Evolutionary conservation across 2,329 filamentous ascomycete species (phyloP).

Genomic region (Dothideomycetes sp.): DNA sequence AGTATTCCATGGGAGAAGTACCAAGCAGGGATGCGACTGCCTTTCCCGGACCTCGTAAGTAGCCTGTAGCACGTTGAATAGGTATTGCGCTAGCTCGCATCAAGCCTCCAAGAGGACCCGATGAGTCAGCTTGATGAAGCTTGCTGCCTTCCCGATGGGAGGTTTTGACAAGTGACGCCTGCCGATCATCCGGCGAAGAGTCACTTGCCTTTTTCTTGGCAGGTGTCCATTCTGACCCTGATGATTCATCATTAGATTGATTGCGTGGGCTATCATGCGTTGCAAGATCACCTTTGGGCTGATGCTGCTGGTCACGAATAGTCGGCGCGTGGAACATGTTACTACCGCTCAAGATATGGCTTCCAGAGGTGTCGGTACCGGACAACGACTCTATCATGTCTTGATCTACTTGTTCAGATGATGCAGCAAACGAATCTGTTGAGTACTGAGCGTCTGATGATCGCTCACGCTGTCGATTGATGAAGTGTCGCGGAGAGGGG

Average conservation of each 20-base stretch:
- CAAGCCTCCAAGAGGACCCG: slow-evolving; percentile 44
- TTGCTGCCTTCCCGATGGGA: no score
- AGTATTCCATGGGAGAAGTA: slow-evolving; percentile 77
- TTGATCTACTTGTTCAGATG: slow-evolving; percentile 16
- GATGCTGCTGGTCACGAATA: slow-evolving; percentile 31
- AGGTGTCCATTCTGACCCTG: background rate
- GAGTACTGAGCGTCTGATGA: slow-evolving; percentile 41
- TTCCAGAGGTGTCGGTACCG: slow-evolving; percentile 69
- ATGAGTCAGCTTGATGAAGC: slow-evolving; percentile 22
- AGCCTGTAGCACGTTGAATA: slow-evolving; percentile 74
- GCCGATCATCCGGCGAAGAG: background rate
- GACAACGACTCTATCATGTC: slow-evolving; percentile 45
- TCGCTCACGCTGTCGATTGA: slow-evolving; percentile 10
- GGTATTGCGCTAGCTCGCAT: slow-evolving; percentile 42
- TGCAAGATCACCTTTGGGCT: background rate
- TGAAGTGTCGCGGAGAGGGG: background rate
- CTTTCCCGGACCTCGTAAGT: slow-evolving; percentile 66
- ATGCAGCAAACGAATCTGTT: slow-evolving; percentile 56
- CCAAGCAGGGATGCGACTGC: slow-evolving; percentile 60
- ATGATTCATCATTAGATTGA: background rate
- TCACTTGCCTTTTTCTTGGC: background rate
- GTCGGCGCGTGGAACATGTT: slow-evolving; percentile 80
- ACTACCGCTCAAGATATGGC: slow-evolving; percentile 78
- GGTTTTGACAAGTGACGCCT: no score
- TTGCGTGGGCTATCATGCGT: background rate